A percentile compares a stretch with the other conserved stretches of the same genome.
These are phyloP conservation scores for Taphrina confusa DNA, from an alignment of 1,139 yeast genomes.

Conservation along the genomic window DNA sequence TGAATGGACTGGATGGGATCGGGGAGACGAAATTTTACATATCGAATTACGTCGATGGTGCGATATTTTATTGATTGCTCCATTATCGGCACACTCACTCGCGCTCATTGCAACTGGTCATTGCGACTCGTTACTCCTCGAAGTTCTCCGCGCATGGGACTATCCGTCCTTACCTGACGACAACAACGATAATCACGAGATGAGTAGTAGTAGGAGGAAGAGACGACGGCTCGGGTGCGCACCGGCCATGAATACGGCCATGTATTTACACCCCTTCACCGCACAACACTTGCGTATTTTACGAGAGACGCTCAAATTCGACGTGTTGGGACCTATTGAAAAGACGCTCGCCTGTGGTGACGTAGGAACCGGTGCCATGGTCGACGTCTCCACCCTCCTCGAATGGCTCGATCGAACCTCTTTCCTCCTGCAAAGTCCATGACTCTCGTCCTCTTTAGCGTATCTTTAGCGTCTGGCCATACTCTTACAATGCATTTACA, in stretches of 20 bases:
- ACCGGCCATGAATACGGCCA: conserved; percentile 96
- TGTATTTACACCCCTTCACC: conserved; percentile 93
- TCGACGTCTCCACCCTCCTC: conserved; percentile 53
- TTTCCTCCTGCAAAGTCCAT: too few relatives aligned
- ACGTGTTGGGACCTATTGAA: conserved; percentile 86
- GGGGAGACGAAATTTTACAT: conserved; percentile 70
- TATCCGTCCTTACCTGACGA: conserved; percentile 50
- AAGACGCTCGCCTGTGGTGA: conserved; percentile 94
- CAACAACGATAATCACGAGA: not conserved
- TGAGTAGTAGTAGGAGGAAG: not conserved
- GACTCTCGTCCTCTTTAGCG: too few relatives aligned
- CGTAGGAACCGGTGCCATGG: conserved; percentile 96
- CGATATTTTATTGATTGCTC: conserved; percentile 85
- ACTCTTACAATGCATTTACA: too few relatives aligned
- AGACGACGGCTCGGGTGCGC: conserved; percentile 50
- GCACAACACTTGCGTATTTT: conserved; percentile 72
- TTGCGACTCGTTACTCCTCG: conserved; percentile 80
- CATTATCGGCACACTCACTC: conserved; percentile 87
- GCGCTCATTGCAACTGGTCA: conserved; percentile 90
- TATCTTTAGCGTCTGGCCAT: too few relatives aligned
- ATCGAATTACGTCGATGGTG: conserved; percentile 95
- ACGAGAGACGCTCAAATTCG: conserved; percentile 65
- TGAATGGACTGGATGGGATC: conserved; percentile 66
- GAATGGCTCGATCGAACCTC: conserved; percentile 1
- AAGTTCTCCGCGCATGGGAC: conserved; percentile 88